phyloP scores from a whole-genome alignment of 1,139 yeast genomes.

The Blastobotrys aristatus region DNA sequence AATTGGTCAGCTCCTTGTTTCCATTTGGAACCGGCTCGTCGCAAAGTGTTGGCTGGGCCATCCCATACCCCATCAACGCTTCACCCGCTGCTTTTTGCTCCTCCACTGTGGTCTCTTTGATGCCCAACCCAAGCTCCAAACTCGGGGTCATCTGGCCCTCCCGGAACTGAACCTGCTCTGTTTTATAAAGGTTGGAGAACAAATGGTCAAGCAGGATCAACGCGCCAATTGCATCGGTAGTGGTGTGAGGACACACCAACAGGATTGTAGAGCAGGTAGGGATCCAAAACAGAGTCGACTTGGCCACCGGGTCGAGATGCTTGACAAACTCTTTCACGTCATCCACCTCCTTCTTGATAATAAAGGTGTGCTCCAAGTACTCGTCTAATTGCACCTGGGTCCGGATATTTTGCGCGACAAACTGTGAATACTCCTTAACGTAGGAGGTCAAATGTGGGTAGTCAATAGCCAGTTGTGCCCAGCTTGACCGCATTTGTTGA shows the following conservation, averaged over 20 bases:
- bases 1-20: not conserved
- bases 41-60: not conserved
- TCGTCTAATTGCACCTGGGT: not conserved
- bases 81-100: not conserved
- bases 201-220: not conserved
- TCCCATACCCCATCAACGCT: not conserved
- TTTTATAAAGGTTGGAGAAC: not conserved
- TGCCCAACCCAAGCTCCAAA: not conserved
- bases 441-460: not conserved
- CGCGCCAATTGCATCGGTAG: slow-evolving; percentile 1
- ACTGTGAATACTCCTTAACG: not conserved
- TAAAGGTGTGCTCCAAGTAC: not conserved
- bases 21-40: not conserved
- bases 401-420: not conserved
- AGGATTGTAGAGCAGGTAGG: not conserved
- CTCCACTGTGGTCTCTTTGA: not conserved
- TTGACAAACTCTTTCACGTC: not conserved
- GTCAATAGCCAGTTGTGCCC: not conserved
- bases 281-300: not conserved
- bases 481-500: not conserved
- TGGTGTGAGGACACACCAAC: not conserved
- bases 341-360: not conserved
- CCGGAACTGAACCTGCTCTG: not conserved
- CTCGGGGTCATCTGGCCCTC: not conserved
- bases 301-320: not conserved